Evolutionary conservation across 176 grass and related monocot genomes (phyloP).

Genomic region (Alloteropsis semialata): DNA sequence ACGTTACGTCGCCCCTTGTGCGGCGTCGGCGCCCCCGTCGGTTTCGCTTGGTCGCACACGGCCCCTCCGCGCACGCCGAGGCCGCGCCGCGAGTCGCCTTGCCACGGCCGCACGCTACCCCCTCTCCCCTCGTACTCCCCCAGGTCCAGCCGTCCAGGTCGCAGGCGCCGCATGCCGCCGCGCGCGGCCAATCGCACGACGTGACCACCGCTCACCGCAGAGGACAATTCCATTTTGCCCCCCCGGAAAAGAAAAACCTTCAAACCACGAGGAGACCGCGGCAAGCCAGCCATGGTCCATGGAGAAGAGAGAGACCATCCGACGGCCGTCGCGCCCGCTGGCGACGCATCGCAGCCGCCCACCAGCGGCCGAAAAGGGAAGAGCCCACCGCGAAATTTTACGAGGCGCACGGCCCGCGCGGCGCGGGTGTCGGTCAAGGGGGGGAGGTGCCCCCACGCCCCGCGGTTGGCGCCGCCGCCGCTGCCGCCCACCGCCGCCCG

Average conservation of each 20-base stretch:
- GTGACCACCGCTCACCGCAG: neutral
- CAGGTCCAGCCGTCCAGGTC: too few relatives aligned
- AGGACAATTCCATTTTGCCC: neutral
- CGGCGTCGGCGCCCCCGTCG: constrained; percentile 3
- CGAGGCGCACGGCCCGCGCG: constrained; percentile 10
- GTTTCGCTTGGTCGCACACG: neutral
- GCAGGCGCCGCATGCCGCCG: constrained; percentile 5
- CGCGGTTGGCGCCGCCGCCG: constrained; percentile 48
- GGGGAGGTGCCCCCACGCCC: constrained; percentile 21
- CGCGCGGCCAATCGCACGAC: constrained; percentile 27
- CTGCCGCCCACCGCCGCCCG: constrained; percentile 40
- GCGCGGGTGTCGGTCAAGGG: constrained; percentile 33
- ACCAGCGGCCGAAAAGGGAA: neutral
- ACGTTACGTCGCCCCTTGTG: neutral
- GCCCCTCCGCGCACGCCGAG: neutral
- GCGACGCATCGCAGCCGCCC: neutral
- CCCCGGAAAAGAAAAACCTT: neutral
- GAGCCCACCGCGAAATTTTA: neutral
- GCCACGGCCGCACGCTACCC: constrained; percentile 34
- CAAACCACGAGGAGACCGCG: neutral
- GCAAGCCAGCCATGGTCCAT: neutral
- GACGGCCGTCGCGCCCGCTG: neutral
- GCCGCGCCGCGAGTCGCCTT: constrained; percentile 29
- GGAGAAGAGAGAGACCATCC: neutral
- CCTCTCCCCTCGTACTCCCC: too few relatives aligned